Evolutionary conservation across 192 early-diverging fungal species (phyloP), one percentile per base, ranked within the genome.

Genomic region (Backusella circina): DNA sequence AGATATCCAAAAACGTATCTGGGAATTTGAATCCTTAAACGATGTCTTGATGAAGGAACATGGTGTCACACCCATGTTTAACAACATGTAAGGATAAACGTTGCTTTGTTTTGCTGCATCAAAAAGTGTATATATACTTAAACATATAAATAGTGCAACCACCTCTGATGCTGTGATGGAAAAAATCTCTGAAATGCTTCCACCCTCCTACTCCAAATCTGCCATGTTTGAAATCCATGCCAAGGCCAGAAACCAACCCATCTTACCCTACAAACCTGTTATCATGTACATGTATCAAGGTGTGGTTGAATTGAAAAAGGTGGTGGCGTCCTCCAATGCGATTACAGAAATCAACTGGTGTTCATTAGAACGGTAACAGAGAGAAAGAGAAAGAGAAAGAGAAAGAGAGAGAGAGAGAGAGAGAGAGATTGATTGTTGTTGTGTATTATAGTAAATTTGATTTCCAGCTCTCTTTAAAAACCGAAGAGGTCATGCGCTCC

Each of bases 161-260:
- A 67, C 36, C 13, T 64, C 50, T 5, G 77, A 82, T 36, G 72
- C 61, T 18, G 16, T 77, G 2, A 71, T 73, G 15, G 39, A 64
- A 16, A 30, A 23, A 8, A 68, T 82, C 4, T 32, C 61, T 8
- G 57, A 71, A 3, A 23, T 74, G 7, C 26, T 79, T 21, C 77
- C 81, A 0, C 30, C 54, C 6, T 36, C 72, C 13, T 81, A 41
- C 23, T 10, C 21, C 1, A 71, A 23, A 10, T 44, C 41, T 3
- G 66, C 79, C 0, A 72, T 75, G 37, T 86, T 81, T 71, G 84
- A 86, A 64, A 82, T 86, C 10, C 37, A 73, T 15, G 80, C 82
- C 2, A 41, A 74, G 7, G 82, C 82, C 39, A 74, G 82, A 5
- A 86, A 86, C 57, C 71, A 81, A 18, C 80, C 75, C n/a, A 54